Conservation (phyloP, 202 grass and related monocot species). For the Zoysia matrella region DNA sequence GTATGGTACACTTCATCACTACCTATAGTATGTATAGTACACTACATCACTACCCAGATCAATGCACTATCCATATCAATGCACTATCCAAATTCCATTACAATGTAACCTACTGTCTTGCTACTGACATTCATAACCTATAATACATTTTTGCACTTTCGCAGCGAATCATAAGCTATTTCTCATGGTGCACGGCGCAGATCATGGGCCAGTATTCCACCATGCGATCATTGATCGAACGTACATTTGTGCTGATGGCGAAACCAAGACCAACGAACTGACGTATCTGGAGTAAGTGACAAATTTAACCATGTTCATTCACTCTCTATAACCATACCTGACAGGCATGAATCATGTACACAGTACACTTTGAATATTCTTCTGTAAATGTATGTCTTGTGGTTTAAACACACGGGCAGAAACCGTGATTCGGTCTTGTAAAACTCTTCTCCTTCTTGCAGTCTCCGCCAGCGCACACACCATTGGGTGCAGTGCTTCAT, state of each 20-base stretch:
- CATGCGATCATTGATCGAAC: neutral
- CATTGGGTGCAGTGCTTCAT: constrained; percentile 14
- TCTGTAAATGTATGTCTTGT: too few species aligned
- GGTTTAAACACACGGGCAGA: neutral
- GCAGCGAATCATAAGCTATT: neutral
- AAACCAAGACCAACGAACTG: neutral
- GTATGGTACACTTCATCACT: too few species aligned
- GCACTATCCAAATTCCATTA: too few species aligned
- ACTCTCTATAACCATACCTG: neutral
- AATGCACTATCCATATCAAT: too few species aligned
- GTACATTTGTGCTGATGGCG: neutral
- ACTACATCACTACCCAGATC: too few species aligned
- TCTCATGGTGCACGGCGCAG: neutral
- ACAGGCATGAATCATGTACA: too few species aligned
- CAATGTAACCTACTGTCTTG: neutral
- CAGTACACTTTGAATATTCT: too few species aligned
- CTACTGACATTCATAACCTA: neutral
- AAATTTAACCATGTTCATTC: neutral
- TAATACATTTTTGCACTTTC: neutral
- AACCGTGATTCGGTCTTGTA: neutral
- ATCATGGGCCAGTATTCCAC: neutral
- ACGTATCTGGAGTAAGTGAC: constrained; percentile 12
- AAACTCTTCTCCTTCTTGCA: neutral
- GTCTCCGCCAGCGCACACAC: neutral
- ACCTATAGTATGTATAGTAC: too few species aligned